Percentiles rank a stretch among this genome's conserved stretches.
phyloP scores from a whole-genome alignment of 176 grass and related monocot species.

The Oryza meridionalis region DNA sequence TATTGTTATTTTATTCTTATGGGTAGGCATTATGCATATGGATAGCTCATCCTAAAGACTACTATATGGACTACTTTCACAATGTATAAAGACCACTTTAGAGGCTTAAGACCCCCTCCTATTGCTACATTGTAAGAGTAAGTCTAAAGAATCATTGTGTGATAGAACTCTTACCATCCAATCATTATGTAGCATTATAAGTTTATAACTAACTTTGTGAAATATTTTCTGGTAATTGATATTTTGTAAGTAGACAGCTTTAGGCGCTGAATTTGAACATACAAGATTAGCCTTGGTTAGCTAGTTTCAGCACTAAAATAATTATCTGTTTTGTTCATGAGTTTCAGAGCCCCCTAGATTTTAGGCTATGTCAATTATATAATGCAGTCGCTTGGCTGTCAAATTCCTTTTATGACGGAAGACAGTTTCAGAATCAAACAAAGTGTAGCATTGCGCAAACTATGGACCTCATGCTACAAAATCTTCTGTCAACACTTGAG shows the following conservation, averaged over 20 bases:
- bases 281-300: slow-evolving; percentile 7
- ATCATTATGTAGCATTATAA: slow-evolving; percentile 1
- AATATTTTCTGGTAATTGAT: neutral
- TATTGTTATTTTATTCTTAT: too few relatives aligned
- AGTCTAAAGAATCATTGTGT: neutral
- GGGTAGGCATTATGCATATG: too few relatives aligned
- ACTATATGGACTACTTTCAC: too few relatives aligned
- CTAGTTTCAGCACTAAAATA: slow-evolving; percentile 2
- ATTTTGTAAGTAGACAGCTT: neutral
- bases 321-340: slow-evolving; percentile 12
- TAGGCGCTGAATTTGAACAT: neutral
- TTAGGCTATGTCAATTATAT: slow-evolving; percentile 9
- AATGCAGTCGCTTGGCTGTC: slow-evolving; percentile 10
- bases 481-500: neutral
- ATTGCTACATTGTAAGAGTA: neutral
- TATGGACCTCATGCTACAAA: slow-evolving; percentile 5
- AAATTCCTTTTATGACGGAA: slow-evolving; percentile 21
- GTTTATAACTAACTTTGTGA: neutral
- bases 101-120: too few relatives aligned
- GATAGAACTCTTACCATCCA: neutral
- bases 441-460: slow-evolving; percentile 1
- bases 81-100: too few relatives aligned
- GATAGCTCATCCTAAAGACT: too few relatives aligned
- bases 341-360: slow-evolving; percentile 18
- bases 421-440: neutral